Conservation (phyloP, 352 stramenopile genomes). For the Globisporangium carolinianum region DNA sequence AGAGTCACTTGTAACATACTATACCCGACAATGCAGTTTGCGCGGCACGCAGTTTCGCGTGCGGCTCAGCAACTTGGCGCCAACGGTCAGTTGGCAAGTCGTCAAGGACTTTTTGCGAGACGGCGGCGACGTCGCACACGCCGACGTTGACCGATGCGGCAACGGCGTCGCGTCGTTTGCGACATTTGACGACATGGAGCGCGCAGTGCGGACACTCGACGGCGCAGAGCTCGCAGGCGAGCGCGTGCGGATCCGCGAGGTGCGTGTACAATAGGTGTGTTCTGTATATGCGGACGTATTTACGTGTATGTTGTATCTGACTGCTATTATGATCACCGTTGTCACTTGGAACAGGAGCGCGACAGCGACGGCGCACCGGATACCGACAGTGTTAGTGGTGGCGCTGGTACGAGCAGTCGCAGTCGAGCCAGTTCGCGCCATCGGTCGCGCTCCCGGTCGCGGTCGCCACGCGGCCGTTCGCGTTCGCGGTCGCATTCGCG, state of each 20-base stretch:
- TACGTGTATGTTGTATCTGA: background rate
- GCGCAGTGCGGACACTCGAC: constrained; percentile 47
- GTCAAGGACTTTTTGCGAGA: constrained; percentile 59
- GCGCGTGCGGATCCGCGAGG: constrained; percentile 35
- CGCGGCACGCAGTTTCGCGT: constrained; percentile 51
- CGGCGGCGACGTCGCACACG: constrained; percentile 54
- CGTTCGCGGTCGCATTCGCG: no score
- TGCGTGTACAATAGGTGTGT: background rate
- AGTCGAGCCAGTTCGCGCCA: constrained; percentile 3
- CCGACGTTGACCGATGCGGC: constrained; percentile 58
- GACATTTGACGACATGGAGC: constrained; percentile 48
- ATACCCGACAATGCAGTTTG: constrained; percentile 12
- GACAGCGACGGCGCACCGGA: no score
- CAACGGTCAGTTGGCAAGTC: constrained; percentile 46
- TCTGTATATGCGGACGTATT: background rate
- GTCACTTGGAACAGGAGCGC: no score
- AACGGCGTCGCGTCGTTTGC: constrained; percentile 59
- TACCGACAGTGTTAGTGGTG: background rate
- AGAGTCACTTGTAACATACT: no score
- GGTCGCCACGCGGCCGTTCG: constrained; percentile 7
- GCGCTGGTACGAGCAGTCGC: constrained; percentile 5
- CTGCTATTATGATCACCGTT: background rate
- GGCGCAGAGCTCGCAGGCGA: constrained; percentile 38
- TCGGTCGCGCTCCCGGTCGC: constrained; percentile 16
- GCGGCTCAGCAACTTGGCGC: constrained; percentile 32